Evolutionary conservation across 176 grass and related monocot genomes (phyloP).

Genomic region (Tillandsia leiboldiana): DNA sequence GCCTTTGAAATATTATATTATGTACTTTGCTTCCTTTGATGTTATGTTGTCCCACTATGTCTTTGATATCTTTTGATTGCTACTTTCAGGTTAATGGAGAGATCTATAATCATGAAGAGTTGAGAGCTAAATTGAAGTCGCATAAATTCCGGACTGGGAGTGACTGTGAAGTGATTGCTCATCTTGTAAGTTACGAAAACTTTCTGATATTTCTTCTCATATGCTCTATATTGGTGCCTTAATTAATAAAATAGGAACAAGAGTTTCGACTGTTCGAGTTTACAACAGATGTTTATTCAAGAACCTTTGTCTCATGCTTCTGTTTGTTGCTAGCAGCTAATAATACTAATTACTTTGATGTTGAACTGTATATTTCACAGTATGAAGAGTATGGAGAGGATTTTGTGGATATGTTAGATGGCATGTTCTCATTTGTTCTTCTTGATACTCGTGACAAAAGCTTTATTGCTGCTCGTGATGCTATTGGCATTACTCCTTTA

Average conservation of each 20-base stretch:
- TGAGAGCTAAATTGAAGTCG: constrained; percentile 64
- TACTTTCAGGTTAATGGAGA: constrained; percentile 83
- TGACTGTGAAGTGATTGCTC: constrained; percentile 98
- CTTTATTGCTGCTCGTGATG: constrained; percentile 93
- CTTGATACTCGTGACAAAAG: constrained; percentile 88
- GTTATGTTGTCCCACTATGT: no score
- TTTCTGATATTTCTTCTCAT: neutral
- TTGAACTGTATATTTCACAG: constrained; percentile 37
- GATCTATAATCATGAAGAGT: constrained; percentile 94
- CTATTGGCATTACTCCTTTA: constrained; percentile 89
- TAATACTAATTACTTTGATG: neutral
- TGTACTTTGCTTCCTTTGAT: no score
- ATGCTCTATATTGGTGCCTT: neutral
- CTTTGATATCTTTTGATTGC: constrained; percentile 10
- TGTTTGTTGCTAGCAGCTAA: neutral
- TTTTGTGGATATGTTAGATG: constrained; percentile 92
- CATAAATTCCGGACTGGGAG: constrained; percentile 82
- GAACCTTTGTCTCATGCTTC: neutral
- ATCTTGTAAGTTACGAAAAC: constrained; percentile 52
- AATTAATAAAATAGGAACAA: neutral
- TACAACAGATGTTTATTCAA: no score
- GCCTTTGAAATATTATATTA: no score
- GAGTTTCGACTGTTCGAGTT: no score
- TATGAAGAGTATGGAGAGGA: constrained; percentile 98
- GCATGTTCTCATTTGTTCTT: constrained; percentile 98